A percentile compares a stretch with the other conserved stretches of the same genome.
Conservation (phyloP, 208 protist genomes). For the Endotrypanum monterogeii region DNA sequence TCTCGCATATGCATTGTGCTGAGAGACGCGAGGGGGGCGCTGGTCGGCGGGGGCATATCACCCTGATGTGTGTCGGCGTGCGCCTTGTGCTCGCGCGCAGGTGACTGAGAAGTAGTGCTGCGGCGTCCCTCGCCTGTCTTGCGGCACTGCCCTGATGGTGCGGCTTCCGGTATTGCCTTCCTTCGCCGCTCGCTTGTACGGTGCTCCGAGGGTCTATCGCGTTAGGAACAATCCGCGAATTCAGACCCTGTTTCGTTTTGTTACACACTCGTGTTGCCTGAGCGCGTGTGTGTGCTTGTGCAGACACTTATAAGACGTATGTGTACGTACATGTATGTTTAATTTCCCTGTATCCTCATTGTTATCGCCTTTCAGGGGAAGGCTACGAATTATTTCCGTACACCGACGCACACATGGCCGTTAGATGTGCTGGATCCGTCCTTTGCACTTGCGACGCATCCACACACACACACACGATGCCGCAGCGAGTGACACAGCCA, state of each 20-base stretch:
- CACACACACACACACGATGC: neutral
- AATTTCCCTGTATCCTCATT: neutral
- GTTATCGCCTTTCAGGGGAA: neutral
- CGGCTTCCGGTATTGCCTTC: too few species aligned
- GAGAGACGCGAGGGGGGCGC: too few species aligned
- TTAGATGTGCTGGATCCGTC: neutral
- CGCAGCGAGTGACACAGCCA: neutral
- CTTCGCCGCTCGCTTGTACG: too few species aligned
- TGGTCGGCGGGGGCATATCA: too few species aligned
- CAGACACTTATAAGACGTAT: neutral
- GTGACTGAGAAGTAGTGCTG: too few species aligned
- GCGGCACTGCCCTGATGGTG: too few species aligned
- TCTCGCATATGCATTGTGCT: too few species aligned
- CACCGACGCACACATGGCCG: neutral
- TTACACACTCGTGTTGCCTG: neutral
- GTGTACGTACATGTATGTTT: neutral
- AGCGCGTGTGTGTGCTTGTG: neutral
- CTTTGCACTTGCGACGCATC: neutral
- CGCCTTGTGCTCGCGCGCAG: too few species aligned
- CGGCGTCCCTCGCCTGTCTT: too few species aligned
- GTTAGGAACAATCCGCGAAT: neutral
- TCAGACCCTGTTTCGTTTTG: neutral
- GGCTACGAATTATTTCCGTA: too few species aligned
- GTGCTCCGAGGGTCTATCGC: too few species aligned
- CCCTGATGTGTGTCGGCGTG: too few species aligned